Base-by-base conservation (phyloP, 2,329 filamentous ascomycete genomes). In the Diaporthe australafricana region DNA sequence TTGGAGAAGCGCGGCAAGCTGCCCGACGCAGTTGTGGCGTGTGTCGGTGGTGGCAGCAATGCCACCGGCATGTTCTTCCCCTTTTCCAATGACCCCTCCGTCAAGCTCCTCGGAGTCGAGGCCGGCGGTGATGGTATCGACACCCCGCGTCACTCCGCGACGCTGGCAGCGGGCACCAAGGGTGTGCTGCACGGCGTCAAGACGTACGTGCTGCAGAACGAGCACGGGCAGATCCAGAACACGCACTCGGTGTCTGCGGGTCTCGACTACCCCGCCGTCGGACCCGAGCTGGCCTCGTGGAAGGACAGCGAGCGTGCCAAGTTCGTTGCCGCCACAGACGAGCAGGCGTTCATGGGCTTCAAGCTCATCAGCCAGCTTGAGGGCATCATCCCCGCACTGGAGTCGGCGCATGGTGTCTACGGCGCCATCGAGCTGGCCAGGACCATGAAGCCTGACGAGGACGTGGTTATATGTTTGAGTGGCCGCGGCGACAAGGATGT, bases 1-100 rank as follows among this genome's bases (percentile, higher is more conserved):
- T 86, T 90, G 74, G 91, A 92, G 80, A 91, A 94, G 82, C 91
- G 92, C 60, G 94, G 94, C 76, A 96, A 96, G 84, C 90, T 99
- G 2, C 96, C 96, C 5, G 96, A 99, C 77, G 96, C 95, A 0
- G 95, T 99, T 27, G 94, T 99, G 20, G 96, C 96, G 12, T 99
- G 96, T 79, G 96, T 99, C 16, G 96, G 96, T 70, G 96, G 96
- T 76, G 96, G 96, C 72, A 95, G 92, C 81, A 99, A 99, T 81
- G 96, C 96, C 2, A 92, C 93, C 4, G 96, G 96, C 84, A 99
- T 98, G 95, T 99, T 99, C 86, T 97, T 96, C 83, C 96, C 96
- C 67, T 99, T 99, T 85, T 88, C 93, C 74, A 91, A 94, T 52
- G 96, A 99, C 78, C 88, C 88, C 0, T 91, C 88, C 73, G 96